These are phyloP conservation scores for Huntiella abstrusa DNA, from an alignment of 2,329 filamentous ascomycete species.

Conservation along the genomic window DNA sequence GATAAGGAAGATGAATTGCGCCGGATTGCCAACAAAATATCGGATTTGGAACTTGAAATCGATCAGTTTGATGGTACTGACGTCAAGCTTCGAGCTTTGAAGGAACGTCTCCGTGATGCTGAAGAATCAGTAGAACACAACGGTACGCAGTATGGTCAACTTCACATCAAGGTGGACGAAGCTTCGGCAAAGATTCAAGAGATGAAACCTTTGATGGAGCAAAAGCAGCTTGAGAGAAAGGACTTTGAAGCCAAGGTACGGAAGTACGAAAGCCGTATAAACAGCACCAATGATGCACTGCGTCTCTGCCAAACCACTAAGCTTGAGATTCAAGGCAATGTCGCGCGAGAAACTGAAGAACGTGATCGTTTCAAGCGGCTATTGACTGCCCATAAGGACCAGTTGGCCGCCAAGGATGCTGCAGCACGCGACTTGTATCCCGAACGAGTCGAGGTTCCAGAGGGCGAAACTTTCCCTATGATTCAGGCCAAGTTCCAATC, in stretches of 20 bases:
- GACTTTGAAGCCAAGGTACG: background rate
- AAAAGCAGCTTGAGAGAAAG: background rate
- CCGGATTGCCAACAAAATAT: slow-evolving; percentile 21
- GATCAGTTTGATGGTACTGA: slow-evolving; percentile 51
- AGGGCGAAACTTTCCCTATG: slow-evolving; percentile 41
- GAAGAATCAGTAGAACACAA: slow-evolving; percentile 27
- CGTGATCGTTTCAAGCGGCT: slow-evolving; percentile 28
- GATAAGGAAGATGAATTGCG: slow-evolving; percentile 17
- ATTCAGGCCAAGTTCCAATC: slow-evolving; percentile 35
- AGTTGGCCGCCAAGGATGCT: background rate
- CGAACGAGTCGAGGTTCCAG: slow-evolving; percentile 13
- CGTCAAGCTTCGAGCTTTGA: slow-evolving; percentile 41
- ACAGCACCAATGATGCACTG: slow-evolving; percentile 20
- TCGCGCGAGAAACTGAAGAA: slow-evolving; percentile 11
- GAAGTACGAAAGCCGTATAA: slow-evolving; percentile 3
- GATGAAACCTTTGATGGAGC: slow-evolving; percentile 13
- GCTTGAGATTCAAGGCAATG: slow-evolving; percentile 1
- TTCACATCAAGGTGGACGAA: slow-evolving; percentile 14
- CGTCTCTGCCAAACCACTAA: slow-evolving; percentile 12
- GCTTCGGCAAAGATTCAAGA: slow-evolving; percentile 20
- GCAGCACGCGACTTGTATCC: slow-evolving; percentile 23
- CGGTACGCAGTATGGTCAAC: slow-evolving; percentile 35
- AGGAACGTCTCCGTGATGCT: slow-evolving; percentile 34
- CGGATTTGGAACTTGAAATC: slow-evolving; percentile 36
- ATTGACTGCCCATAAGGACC: slow-evolving; percentile 18